phyloP scores from a whole-genome alignment of 345 rosid species.

The Noccaea caerulescens region DNA sequence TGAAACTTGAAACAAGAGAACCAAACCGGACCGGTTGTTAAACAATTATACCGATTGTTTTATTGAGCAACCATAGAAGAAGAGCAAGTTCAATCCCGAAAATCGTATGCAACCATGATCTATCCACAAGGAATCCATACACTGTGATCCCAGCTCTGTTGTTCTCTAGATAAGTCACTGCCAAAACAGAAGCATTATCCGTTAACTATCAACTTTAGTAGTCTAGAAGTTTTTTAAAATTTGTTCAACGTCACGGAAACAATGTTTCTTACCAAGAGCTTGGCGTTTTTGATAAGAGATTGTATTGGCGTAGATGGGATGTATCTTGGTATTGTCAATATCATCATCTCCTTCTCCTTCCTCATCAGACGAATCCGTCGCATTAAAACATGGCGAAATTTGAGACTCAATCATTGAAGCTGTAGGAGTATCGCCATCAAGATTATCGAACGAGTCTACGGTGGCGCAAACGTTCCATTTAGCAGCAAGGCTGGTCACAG shows the following conservation, averaged over 20 bases:
- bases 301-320: slow-evolving; percentile 67
- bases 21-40: background rate
- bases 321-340: slow-evolving; percentile 56
- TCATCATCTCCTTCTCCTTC: slow-evolving; percentile 78
- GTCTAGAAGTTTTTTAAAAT: background rate
- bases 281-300: slow-evolving; percentile 87
- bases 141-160: slow-evolving; percentile 89
- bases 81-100: slow-evolving; percentile 81
- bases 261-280: slow-evolving; percentile 61
- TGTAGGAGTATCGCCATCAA: slow-evolving; percentile 70
- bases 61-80: slow-evolving; percentile 89
- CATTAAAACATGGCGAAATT: slow-evolving; percentile 33
- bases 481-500: slow-evolving; percentile 83
- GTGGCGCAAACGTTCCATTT: slow-evolving; percentile 94
- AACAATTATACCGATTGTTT: slow-evolving; percentile 63
- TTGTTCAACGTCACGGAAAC: background rate
- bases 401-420: slow-evolving; percentile 40
- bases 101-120: slow-evolving; percentile 83
- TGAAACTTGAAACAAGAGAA: background rate
- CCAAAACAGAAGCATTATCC: slow-evolving; percentile 25
- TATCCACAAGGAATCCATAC: slow-evolving; percentile 79
- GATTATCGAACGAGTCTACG: slow-evolving; percentile 65
- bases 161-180: slow-evolving; percentile 85
- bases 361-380: slow-evolving; percentile 55
- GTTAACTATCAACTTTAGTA: too few species aligned